A percentile compares a stretch with the other conserved stretches of the same genome.
phyloP scores from a whole-genome alignment of 305 asterid species.

The Nicotiana rustica region DNA sequence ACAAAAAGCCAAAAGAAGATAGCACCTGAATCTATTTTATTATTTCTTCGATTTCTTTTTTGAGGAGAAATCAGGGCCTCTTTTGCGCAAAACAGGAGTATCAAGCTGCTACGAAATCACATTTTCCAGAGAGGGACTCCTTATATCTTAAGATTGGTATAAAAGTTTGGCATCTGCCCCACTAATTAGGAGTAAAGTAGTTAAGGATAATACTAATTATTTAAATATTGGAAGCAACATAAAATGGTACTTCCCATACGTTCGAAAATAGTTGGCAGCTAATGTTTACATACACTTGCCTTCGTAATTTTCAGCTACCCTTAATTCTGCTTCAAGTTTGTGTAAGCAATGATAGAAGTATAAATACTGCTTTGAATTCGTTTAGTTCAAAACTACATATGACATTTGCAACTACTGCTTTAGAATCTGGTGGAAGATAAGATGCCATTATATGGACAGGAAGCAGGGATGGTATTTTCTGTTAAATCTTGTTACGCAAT shows the following conservation, averaged over 20 bases:
- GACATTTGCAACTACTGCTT: neutral
- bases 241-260: neutral
- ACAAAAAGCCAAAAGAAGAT: neutral
- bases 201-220: neutral
- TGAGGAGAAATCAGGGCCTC: neutral
- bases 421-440: no score
- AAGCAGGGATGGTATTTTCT: no score
- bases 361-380: neutral
- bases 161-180: neutral
- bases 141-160: slow-evolving; percentile 23
- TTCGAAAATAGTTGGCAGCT: slow-evolving; percentile 18
- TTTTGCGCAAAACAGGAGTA: slow-evolving; percentile 15
- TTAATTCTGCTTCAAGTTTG: slow-evolving; percentile 26
- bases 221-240: neutral
- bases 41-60: slow-evolving; percentile 16
- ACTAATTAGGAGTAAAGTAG: neutral
- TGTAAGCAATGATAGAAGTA: neutral
- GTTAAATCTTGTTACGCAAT: no score
- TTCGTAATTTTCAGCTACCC: neutral
- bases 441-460: no score
- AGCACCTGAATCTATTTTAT: neutral
- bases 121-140: slow-evolving; percentile 7
- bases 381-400: slow-evolving; percentile 20
- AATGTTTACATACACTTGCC: slow-evolving; percentile 10
- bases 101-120: slow-evolving; percentile 22